phyloP scores from a whole-genome alignment of 768 basidiomycete genomes.

The Dictyophora rubrovolvata region DNA sequence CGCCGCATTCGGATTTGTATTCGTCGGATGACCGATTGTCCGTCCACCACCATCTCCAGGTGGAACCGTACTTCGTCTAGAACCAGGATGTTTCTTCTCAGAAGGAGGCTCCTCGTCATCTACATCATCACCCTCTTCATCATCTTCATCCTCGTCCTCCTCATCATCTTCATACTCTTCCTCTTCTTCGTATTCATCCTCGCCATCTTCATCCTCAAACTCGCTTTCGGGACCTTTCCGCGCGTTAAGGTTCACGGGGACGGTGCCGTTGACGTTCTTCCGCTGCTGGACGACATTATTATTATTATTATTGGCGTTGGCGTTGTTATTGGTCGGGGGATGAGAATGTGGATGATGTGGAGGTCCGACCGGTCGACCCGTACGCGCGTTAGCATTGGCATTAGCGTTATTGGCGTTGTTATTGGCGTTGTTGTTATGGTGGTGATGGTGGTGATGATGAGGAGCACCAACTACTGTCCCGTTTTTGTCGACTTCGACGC shows the following conservation, averaged over 20 bases:
- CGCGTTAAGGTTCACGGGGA: slow-evolving; percentile 23
- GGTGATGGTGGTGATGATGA: slow-evolving; percentile 5
- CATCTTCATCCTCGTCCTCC: slow-evolving; percentile 44
- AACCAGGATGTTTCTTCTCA: slow-evolving; percentile 25
- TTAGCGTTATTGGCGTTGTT: slow-evolving; percentile 10
- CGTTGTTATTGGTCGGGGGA: slow-evolving; percentile 22
- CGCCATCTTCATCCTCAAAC: slow-evolving; percentile 37
- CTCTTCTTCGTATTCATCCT: slow-evolving; percentile 46
- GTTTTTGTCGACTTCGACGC: slow-evolving; percentile 91
- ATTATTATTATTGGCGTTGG: too few species aligned
- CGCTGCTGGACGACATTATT: slow-evolving; percentile 27
- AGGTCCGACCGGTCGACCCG: slow-evolving; percentile 18
- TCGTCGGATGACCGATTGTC: slow-evolving; percentile 14
- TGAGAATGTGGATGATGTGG: slow-evolving; percentile 32
- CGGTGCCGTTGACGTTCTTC: slow-evolving; percentile 14
- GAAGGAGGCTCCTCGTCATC: slow-evolving; percentile 49
- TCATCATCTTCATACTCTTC: slow-evolving; percentile 46
- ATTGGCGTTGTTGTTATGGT: slow-evolving; percentile 16
- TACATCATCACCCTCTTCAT: slow-evolving; percentile 60
- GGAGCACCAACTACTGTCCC: slow-evolving; percentile 49
- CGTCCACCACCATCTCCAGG: neutral
- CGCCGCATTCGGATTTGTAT: slow-evolving; percentile 18
- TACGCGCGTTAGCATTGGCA: slow-evolving; percentile 14
- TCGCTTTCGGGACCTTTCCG: slow-evolving; percentile 47
- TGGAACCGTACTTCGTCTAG: neutral